A percentile compares a stretch with the other conserved stretches of the same genome.
Conservation (phyloP, 768 basidiomycete species). For the Plicaturopsis crispa region DNA sequence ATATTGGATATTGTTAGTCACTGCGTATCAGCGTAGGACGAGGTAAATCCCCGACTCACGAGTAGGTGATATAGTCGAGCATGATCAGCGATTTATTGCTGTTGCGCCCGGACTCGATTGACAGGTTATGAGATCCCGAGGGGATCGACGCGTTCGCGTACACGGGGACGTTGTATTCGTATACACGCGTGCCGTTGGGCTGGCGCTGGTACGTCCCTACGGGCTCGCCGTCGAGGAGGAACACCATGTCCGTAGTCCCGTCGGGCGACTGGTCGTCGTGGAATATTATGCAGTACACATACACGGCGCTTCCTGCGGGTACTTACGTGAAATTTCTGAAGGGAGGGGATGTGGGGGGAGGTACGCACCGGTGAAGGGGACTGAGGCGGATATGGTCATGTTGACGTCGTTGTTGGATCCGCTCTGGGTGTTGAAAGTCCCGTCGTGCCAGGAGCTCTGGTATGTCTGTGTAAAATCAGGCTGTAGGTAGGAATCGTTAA, state of each 20-base stretch:
- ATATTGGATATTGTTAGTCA: too few relatives aligned
- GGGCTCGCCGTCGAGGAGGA: conserved; percentile 25
- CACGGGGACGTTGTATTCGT: conserved; percentile 27
- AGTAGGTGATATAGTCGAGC: conserved; percentile 33
- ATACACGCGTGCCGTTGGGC: conserved; percentile 12
- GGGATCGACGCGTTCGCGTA: conserved; percentile 22
- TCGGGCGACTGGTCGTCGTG: conserved; percentile 14
- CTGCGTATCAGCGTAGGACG: not conserved
- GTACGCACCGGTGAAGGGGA: conserved; percentile 27
- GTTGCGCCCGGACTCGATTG: conserved; percentile 24
- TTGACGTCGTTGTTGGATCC: conserved; percentile 11
- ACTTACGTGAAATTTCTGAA: not conserved
- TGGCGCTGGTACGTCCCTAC: conserved; percentile 20
- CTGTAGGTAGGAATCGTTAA: too few relatives aligned
- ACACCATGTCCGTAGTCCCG: conserved; percentile 27
- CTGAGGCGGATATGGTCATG: conserved; percentile 17
- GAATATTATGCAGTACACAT: conserved; percentile 31
- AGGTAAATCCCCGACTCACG: conserved; percentile 16
- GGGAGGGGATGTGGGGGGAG: not conserved
- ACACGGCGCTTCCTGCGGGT: conserved; percentile 37
- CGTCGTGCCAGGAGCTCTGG: not conserved
- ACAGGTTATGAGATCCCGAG: conserved; percentile 21
- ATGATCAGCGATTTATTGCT: conserved; percentile 22
- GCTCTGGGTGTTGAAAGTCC: conserved; percentile 8
- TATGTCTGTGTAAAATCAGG: too few relatives aligned